Conservation (phyloP, 805 yeast species). For the Candida argentea region DNA sequence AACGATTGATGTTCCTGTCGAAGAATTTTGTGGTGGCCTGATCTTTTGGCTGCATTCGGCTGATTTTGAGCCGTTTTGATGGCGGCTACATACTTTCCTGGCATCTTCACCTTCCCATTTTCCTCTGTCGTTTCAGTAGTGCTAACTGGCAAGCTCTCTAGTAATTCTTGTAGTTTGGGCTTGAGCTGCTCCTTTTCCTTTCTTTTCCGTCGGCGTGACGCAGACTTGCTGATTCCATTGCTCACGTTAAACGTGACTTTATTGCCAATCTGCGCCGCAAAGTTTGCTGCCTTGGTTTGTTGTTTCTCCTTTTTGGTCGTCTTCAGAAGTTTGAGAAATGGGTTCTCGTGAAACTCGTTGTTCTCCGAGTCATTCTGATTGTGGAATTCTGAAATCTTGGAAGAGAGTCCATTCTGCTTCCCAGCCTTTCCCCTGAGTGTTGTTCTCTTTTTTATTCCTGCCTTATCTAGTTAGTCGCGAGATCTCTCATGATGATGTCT, state of each 20-base stretch:
- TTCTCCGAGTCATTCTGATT: conserved; percentile 8
- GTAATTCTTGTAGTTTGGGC: conserved; percentile 58
- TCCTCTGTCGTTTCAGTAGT: conserved; percentile 9
- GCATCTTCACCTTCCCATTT: conserved; percentile 1
- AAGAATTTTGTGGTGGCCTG: conserved; percentile 39
- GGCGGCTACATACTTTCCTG: conserved; percentile 11
- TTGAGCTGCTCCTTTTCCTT: conserved; percentile 51
- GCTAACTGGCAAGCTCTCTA: conserved; percentile 30
- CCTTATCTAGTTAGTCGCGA: conserved; percentile 11
- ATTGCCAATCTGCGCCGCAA: conserved; percentile 18
- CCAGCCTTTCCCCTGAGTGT: conserved; percentile 24
- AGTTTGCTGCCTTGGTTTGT: conserved; percentile 25
- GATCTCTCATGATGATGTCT: neutral
- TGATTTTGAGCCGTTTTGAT: conserved; percentile 23
- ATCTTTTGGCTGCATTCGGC: conserved; percentile 40
- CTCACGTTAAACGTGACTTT: conserved; percentile 24
- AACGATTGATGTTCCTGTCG: conserved; percentile 50
- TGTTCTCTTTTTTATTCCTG: conserved; percentile 25
- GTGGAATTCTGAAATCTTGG: conserved; percentile 19
- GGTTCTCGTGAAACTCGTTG: conserved; percentile 20
- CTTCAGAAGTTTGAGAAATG: conserved; percentile 44
- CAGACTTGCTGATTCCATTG: conserved; percentile 52
- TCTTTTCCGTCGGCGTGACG: conserved; percentile 53
- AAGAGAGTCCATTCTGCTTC: conserved; percentile 12
- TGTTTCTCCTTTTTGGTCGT: conserved; percentile 46